Conservation (phyloP, 495 filamentous ascomycete genomes). For the Hypoxylon lienhwacheense region DNA sequence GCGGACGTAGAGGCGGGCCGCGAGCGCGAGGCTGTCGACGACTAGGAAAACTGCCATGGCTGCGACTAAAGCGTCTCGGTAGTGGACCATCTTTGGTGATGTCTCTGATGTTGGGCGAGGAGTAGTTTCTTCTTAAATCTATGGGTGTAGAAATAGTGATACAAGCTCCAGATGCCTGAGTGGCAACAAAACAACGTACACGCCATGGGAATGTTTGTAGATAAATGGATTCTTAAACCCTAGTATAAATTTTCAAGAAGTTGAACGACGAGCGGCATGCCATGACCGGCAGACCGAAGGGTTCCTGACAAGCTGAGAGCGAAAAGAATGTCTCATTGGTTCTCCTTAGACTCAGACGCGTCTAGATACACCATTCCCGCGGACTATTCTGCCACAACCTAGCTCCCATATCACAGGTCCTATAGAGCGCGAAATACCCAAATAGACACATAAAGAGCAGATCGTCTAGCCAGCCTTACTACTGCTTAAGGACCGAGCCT, state of each 20-base stretch:
- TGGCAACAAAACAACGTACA: background rate
- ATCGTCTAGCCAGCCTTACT: constrained; percentile 8
- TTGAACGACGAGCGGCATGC: no score
- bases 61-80: constrained; percentile 28
- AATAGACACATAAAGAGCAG: no score
- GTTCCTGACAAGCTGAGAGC: background rate
- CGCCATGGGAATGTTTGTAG: constrained; percentile 6
- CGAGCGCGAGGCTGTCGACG: constrained; percentile 24
- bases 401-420: no score
- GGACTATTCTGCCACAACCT: no score
- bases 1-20: constrained; percentile 35
- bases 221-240: background rate
- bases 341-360: no score
- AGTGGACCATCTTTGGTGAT: constrained; percentile 25
- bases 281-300: no score
- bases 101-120: background rate
- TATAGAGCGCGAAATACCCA: no score
- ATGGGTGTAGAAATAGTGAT: no score
- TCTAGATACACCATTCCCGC: no score
- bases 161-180: constrained; percentile 9
- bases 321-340: background rate
- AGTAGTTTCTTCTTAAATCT: constrained; percentile 7
- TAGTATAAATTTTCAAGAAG: no score
- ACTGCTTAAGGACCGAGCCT: no score
- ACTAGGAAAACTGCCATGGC: constrained; percentile 33